These are phyloP conservation scores for Wallacemonas sp. DNA, from an alignment of 208 protist genomes.

Conservation along the genomic window DNA sequence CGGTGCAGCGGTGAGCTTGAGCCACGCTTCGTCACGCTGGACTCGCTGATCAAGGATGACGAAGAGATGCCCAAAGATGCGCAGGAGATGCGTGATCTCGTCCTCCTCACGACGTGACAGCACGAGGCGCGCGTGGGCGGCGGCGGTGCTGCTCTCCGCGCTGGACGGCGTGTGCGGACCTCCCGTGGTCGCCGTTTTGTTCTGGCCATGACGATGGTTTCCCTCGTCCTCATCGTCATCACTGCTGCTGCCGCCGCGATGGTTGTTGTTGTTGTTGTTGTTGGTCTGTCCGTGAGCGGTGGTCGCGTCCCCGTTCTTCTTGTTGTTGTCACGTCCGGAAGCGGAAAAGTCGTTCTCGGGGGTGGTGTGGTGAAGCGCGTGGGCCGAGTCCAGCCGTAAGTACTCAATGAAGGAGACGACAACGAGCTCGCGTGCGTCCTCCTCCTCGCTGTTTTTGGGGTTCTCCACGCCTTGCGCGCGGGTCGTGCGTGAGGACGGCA, in stretches of 20 bases:
- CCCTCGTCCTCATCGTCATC: conserved; percentile 6
- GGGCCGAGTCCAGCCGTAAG: conserved; percentile 4
- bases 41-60: conserved; percentile 19
- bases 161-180: neutral
- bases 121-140: conserved; percentile 9
- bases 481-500: neutral
- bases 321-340: too few relatives aligned
- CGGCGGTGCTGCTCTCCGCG: conserved; percentile 7
- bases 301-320: too few relatives aligned
- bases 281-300: too few relatives aligned
- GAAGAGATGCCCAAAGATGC: conserved; percentile 24
- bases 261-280: neutral
- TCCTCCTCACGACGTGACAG: conserved; percentile 18
- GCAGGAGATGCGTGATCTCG: conserved; percentile 30
- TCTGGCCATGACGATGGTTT: neutral
- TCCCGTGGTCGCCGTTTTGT: neutral
- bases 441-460: neutral
- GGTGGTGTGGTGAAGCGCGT: neutral
- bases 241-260: neutral
- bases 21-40: neutral
- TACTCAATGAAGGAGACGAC: neutral
- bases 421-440: neutral
- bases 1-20: neutral
- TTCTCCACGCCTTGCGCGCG: too few relatives aligned
- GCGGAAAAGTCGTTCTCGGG: neutral